phyloP scores from a whole-genome alignment of 2,329 filamentous ascomycete species.

The Beauveria australis region DNA sequence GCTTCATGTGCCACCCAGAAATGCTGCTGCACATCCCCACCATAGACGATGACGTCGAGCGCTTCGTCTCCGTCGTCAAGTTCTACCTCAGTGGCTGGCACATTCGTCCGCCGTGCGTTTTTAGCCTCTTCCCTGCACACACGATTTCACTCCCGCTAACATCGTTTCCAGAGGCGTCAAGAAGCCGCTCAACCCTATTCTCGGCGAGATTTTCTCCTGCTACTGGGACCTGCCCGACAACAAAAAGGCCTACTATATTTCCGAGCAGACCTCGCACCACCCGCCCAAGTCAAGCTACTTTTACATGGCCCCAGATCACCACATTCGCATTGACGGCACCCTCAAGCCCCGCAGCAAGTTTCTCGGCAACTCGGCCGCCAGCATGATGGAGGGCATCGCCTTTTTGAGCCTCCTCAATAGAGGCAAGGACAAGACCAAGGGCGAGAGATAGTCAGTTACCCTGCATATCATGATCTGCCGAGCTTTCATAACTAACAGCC shows the following conservation, averaged over 20 bases:
- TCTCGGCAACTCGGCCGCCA: constrained; percentile 92
- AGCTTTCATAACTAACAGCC: background rate
- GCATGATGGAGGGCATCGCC: constrained; percentile 95
- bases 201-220: constrained; percentile 89
- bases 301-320: constrained; percentile 89
- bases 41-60: constrained; percentile 79
- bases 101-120: constrained; percentile 83
- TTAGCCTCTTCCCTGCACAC: background rate
- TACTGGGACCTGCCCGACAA: constrained; percentile 88
- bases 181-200: constrained; percentile 92
- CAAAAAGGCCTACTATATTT: constrained; percentile 87
- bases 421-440: constrained; percentile 53
- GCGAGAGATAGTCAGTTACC: constrained; percentile 77
- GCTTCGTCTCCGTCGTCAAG: constrained; percentile 92
- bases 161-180: constrained; percentile 71
- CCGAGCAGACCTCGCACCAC: constrained; percentile 96
- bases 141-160: background rate
- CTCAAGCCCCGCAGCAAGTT: constrained; percentile 94
- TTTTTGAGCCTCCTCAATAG: constrained; percentile 76
- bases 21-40: constrained; percentile 80
- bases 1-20: constrained; percentile 99
- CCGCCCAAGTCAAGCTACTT: constrained; percentile 99
- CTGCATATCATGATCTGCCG: too few species aligned
- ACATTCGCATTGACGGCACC: constrained; percentile 92
- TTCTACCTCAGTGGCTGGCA: constrained; percentile 99